These are phyloP conservation scores for Chlorella sp. DNA, from an alignment of 139 green algal species.

Conservation along the genomic window DNA sequence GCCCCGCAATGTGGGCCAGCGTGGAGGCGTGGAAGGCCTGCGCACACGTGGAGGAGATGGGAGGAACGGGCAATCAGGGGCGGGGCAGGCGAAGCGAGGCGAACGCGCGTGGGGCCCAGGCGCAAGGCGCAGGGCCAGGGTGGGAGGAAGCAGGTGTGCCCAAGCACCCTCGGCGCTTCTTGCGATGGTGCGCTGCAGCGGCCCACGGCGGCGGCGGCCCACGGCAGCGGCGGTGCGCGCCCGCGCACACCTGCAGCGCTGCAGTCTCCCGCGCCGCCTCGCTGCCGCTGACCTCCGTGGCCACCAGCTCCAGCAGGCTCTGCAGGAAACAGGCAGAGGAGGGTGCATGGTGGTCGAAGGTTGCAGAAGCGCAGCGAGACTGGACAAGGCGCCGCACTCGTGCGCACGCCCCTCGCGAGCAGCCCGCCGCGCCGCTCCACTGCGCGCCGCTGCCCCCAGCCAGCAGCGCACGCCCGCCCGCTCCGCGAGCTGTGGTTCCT, in stretches of 20 bases:
- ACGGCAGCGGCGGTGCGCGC: too few relatives aligned
- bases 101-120: background rate
- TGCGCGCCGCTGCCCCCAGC: background rate
- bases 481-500: background rate
- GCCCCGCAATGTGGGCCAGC: slow-evolving; percentile 36
- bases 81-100: background rate
- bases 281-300: slow-evolving; percentile 57
- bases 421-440: background rate
- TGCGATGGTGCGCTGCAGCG: too few relatives aligned
- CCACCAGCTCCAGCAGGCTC: slow-evolving; percentile 56
- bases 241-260: slow-evolving; percentile 15
- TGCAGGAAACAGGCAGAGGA: background rate
- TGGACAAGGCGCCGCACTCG: background rate
- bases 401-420: background rate
- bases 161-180: too few relatives aligned
- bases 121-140: too few relatives aligned
- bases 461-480: background rate
- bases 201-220: too few relatives aligned
- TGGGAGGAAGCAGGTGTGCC: too few relatives aligned
- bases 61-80: background rate
- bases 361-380: background rate
- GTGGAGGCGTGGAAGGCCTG: slow-evolving; percentile 46
- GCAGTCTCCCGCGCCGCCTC: slow-evolving; percentile 40
- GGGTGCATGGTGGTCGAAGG: background rate
- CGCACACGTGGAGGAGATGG: slow-evolving; percentile 15